Evolutionary conservation across 257 asterid species (phyloP), one percentile per base, ranked within the genome.

Genomic region (Solanum pennellii): DNA sequence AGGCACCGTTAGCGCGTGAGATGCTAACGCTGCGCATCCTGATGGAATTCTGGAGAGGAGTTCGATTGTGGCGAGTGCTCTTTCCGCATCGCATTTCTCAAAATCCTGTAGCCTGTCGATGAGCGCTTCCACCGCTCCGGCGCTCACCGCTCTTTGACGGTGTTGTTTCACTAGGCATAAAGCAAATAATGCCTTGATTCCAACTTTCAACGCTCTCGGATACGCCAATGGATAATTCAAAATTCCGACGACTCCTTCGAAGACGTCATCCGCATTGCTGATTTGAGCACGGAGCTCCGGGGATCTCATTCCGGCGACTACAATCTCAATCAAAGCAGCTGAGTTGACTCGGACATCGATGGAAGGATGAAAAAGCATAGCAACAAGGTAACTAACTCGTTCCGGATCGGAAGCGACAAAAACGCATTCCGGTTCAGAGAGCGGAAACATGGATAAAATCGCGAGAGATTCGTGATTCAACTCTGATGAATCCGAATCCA

Each of bases 41-140:
- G 93, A 82, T 60, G 97, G 96, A 44, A 94, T 89, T 80, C 99
- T 92, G 90, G 99, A 95, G 68, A 97, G 94, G 18, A 97, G 98
- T 91, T 97, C 99, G 89, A 95, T 95, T 86, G 99, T 95, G 12
- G 99, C 99, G 27, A 97, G 92, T 29, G 98, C 98, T 75, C 99
- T 93, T 94, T 97, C 99, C 11, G 98, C 92, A 86, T 97, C 99
- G 91, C 98, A 95, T 89, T 91, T 93, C 74, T 97, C 99, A 83
- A 93, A 91, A 86, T 93, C 99, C 52, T 93, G 89, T 66, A 95
- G 89, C 74, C 94, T 71, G 69, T 94, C 93, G 7, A 95, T 86
- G 35, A 97, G 83, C 76, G 97, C 95, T 68, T 92, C 96, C 69
- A 90, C 98, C 8, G 96, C 98, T 7, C 99, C 99, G 15, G 97